Conservation (phyloP, 257 asterid species). For the Penstemon barbatus region DNA sequence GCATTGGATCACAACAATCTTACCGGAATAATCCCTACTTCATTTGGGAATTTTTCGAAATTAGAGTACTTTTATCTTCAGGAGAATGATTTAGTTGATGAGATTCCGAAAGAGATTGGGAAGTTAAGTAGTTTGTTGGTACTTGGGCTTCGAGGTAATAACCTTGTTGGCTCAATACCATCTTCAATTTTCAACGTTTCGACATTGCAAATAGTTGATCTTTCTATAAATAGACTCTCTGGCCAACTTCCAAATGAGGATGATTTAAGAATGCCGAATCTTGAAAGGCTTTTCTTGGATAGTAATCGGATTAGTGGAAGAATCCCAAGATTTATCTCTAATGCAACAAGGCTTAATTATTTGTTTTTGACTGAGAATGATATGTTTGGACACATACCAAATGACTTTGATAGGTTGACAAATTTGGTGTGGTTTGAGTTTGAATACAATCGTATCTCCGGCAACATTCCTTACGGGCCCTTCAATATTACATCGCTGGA, state of each 20-base stretch:
- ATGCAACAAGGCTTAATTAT: conserved; percentile 34
- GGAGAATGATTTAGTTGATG: conserved; percentile 37
- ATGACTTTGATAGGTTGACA: conserved; percentile 29
- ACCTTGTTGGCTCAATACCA: conserved; percentile 36
- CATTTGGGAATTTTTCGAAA: conserved; percentile 38
- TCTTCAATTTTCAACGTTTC: conserved; percentile 42
- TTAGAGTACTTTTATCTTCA: conserved; percentile 34
- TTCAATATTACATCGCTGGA: conserved; percentile 43
- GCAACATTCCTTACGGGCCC: conserved; percentile 31
- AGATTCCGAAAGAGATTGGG: conserved; percentile 39
- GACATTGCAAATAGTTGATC: conserved; percentile 30
- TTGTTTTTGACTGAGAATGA: conserved; percentile 39
- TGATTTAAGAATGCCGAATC: conserved; percentile 26
- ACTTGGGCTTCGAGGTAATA: conserved; percentile 31
- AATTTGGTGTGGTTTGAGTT: conserved; percentile 36
- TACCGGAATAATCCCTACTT: conserved; percentile 37
- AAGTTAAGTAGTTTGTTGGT: conserved; percentile 25
- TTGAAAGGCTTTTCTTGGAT: conserved; percentile 34
- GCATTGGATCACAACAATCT: conserved; percentile 36
- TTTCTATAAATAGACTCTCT: conserved; percentile 33
- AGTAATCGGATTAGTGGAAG: conserved; percentile 41
- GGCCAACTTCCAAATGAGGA: conserved; percentile 41
- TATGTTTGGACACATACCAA: conserved; percentile 38
- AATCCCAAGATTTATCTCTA: conserved; percentile 38
- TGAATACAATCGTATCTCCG: conserved; percentile 37